Percentiles rank a stretch among this genome's conserved stretches.
Evolutionary conservation across 306 rosid genomes (phyloP).

Genomic region (Sphenostylis stenocarpa): DNA sequence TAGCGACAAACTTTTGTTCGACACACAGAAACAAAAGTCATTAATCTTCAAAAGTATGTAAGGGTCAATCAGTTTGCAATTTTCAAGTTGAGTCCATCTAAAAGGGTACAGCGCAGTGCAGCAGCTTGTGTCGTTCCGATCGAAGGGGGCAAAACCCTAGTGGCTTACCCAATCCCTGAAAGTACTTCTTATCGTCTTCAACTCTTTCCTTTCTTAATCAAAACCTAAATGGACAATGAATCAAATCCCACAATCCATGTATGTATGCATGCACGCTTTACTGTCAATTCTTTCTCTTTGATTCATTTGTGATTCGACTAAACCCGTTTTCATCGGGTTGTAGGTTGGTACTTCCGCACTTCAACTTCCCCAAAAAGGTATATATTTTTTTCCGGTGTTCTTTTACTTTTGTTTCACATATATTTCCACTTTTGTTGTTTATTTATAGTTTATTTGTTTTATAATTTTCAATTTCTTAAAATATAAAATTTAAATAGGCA

Average conservation of each 20-base stretch:
- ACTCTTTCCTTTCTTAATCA: neutral
- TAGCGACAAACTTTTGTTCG: too few relatives aligned
- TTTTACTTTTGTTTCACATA: too few relatives aligned
- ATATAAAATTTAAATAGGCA: constrained; percentile 39
- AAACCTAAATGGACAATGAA: neutral
- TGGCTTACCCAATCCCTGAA: neutral
- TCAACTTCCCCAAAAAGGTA: neutral
- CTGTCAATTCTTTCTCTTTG: neutral
- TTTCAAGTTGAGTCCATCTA: neutral
- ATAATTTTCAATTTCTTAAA: neutral
- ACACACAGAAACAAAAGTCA: too few relatives aligned
- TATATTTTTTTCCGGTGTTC: neutral
- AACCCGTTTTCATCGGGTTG: neutral
- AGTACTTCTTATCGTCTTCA: too few relatives aligned
- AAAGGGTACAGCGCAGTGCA: too few relatives aligned
- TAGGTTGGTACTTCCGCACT: neutral
- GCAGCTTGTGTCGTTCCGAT: too few relatives aligned
- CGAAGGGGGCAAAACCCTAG: neutral
- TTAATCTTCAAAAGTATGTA: too few relatives aligned
- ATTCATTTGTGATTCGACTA: neutral
- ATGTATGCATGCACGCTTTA: neutral
- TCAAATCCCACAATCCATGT: neutral
- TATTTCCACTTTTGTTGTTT: neutral
- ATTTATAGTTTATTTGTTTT: too few relatives aligned
- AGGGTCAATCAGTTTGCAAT: too few relatives aligned